Evolutionary conservation across 2,329 filamentous ascomycete genomes (phyloP), one percentile per base, ranked within the genome.

Genomic region (Orbilia javanica): DNA sequence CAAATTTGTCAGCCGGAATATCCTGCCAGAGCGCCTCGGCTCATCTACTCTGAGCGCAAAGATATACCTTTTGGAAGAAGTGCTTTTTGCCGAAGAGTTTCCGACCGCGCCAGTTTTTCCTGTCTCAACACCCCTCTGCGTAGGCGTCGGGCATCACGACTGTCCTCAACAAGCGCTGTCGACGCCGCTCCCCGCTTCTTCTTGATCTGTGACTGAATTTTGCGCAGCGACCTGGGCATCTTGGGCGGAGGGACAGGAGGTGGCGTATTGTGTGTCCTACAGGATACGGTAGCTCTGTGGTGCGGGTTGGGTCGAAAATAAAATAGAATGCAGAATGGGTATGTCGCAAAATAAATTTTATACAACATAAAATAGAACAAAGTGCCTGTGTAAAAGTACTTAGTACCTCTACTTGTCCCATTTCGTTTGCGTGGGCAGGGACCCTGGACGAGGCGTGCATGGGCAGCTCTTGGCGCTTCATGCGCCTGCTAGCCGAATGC

Each of bases 131-230:
- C 67, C 15, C 74, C 74, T 13, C 57, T 71, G 34, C 74, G 66
- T 34, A 78, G 62, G 20, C 74, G 48, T 57, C 46, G 39, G 1
- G 74, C 74, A 57, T 78, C 74, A 5, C 74, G 50, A 34, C 74
- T 78, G 36, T 78, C 74, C n/a, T 71, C 67, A 20, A 78, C 62
- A 15, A 78, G 62, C 8, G 74, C 60, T 10, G 66, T 72, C 3
- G 74, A 78, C 22, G 74, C 44, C 8, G 50, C 62, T 6, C 74
- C 74, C 4, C 74, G 60, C 29, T 78, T 78, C 29, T 66, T 53
- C 22, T 72, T 71, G 44, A 78, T 68, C 20, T 78, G 39, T 1
- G 74, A 52, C 50, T 78, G 74, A 4, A 78, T 78, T 46, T 78
- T 78, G 15, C 74, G 66, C 4, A 78, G 67, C n/a, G 74, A 71